A percentile compares a stretch with the other conserved stretches of the same genome.
phyloP scores from a whole-genome alignment of 495 filamentous ascomycete species.

The Ramalina peruviana region DNA sequence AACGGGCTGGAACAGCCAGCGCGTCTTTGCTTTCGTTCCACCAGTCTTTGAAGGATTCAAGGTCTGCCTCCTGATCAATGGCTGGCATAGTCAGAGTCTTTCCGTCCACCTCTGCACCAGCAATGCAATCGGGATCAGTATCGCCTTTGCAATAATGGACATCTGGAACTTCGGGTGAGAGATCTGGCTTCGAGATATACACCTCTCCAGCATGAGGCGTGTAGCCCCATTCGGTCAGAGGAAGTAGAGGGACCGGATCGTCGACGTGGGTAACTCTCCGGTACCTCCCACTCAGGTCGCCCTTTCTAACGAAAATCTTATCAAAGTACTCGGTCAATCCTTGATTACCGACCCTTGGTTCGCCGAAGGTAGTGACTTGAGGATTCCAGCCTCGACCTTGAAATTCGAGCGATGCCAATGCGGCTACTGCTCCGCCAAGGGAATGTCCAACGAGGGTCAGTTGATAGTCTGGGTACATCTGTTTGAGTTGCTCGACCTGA shows the following conservation, averaged over 20 bases:
- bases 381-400: constrained; percentile 52
- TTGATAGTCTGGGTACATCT: constrained; percentile 52
- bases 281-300: constrained; percentile 31
- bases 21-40: constrained; percentile 16
- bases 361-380: constrained; percentile 79
- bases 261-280: constrained; percentile 71
- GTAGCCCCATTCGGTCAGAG: constrained; percentile 78
- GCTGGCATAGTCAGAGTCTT: constrained; percentile 5
- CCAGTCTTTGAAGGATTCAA: constrained; percentile 14
- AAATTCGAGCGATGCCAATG: constrained; percentile 72
- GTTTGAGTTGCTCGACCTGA: constrained; percentile 36
- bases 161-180: constrained; percentile 54
- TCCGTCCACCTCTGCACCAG: constrained; percentile 31
- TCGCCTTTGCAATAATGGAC: constrained; percentile 58
- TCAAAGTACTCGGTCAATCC: constrained; percentile 57
- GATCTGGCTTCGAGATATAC: constrained; percentile 55
- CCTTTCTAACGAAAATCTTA: constrained; percentile 35
- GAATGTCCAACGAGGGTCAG: constrained; percentile 79
- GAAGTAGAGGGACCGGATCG: constrained; percentile 83
- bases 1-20: constrained; percentile 42
- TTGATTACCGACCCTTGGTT: constrained; percentile 72
- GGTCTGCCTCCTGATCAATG: constrained; percentile 15
- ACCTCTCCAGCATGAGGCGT: constrained; percentile 72
- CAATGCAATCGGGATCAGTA: constrained; percentile 55
- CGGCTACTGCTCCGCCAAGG: constrained; percentile 82